Base-by-base conservation (phyloP, 768 basidiomycete genomes). In the Russula sp. region DNA sequence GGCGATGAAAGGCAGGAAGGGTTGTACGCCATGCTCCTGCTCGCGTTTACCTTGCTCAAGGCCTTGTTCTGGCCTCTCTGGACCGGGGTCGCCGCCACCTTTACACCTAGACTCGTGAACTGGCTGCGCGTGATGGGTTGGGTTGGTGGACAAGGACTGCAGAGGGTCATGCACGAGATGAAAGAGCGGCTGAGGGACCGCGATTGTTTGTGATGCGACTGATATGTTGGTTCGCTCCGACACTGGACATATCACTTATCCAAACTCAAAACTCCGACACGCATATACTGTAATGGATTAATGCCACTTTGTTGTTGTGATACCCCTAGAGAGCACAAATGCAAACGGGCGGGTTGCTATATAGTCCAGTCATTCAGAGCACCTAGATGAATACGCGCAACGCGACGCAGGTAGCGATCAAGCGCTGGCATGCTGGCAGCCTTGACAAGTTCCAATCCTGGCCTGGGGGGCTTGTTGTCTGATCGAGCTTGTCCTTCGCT, bases 21-120 rank as follows among this genome's bases (percentile, higher is more conserved):
- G 16, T 76, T 97, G 18, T 95, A 92, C 73, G 93, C 96, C 32
- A 95, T 97, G 85, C 74, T 97, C 34, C 83, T 92, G 0, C 77
- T 98, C 68, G 96, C 97, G 5, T 99, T 95, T 74, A 88, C 90
- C 20, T 83, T 99, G 56, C 97, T 98, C 82, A 99, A 99, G 77
- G 96, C 92, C 0, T 70, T 93, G 1, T 90, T 98, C 70, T 71
- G 98, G 22, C 97, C 97, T 9, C 73, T 99, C 22, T 78, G 97
- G 43, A 83, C 97, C 0, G 97, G 93, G 0, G 74, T 95, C 64
- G 98, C 96, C 0, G 93, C 90, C 1, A 85, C 85, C 1, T 75
- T 90, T 55, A 96, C 94, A 0, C 94, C 94, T 0, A 80, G 80
- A 65, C 72, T 98, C 18, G 94, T 97, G 5, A 79, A 80, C 20